Evolutionary conservation across 1,284 basidiomycete species (phyloP).

Genomic region (Malassezia cuniculi): DNA sequence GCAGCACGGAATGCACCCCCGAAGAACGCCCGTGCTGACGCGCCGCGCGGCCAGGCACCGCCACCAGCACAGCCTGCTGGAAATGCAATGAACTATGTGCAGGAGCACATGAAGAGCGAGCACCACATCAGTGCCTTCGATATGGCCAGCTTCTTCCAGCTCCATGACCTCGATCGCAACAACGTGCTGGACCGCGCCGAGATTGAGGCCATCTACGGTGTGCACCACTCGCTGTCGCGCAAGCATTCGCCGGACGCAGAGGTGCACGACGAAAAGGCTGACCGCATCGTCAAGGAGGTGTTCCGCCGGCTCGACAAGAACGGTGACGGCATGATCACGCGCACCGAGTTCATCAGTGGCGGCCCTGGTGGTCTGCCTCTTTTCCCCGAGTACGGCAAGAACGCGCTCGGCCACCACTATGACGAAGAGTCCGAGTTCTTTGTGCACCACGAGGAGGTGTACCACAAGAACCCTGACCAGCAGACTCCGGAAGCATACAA

Average conservation of each 20-base stretch:
- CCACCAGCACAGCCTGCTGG: neutral
- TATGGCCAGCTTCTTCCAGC: constrained; percentile 52
- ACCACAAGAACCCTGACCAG: constrained; percentile 86
- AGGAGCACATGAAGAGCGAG: constrained; percentile 43
- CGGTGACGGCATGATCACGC: constrained; percentile 62
- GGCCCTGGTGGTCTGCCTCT: constrained; percentile 67
- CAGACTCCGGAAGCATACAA: constrained; percentile 88
- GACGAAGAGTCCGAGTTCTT: constrained; percentile 45
- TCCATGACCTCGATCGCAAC: constrained; percentile 73
- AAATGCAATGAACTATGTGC: constrained; percentile 27
- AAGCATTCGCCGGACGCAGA: constrained; percentile 68
- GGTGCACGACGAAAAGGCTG: constrained; percentile 69
- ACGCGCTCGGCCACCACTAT: constrained; percentile 75
- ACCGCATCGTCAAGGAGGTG: constrained; percentile 64
- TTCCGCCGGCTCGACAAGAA: constrained; percentile 64
- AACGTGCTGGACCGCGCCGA: constrained; percentile 46
- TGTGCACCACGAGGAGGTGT: constrained; percentile 56
- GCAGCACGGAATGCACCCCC: no score
- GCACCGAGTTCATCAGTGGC: constrained; percentile 65
- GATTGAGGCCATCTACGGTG: constrained; percentile 54
- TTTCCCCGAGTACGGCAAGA: constrained; percentile 53
- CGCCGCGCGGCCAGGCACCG: no score
- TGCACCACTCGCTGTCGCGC: constrained; percentile 84
- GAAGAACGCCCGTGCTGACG: no score
- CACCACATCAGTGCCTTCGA: constrained; percentile 46